Conservation (phyloP, 2,329 filamentous ascomycete species). For the Blastomyces silverae region DNA sequence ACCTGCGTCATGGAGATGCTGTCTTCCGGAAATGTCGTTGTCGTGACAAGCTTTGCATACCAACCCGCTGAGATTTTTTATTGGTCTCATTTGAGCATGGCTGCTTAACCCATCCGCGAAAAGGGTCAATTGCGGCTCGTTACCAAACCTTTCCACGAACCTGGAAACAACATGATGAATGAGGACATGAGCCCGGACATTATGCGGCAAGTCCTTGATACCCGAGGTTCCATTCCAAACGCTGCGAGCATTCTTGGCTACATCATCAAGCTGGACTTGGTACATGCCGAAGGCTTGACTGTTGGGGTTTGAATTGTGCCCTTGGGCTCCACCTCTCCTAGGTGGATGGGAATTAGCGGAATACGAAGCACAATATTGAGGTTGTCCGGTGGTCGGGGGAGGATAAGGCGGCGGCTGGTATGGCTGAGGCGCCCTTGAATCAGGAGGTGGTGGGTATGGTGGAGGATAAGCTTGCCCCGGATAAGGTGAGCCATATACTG, state of each 20-base stretch:
- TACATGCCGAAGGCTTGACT: conserved; percentile 41
- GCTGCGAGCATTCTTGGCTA: conserved; percentile 52
- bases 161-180: conserved; percentile 56
- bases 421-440: conserved; percentile 21
- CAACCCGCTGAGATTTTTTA: conserved; percentile 51
- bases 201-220: conserved; percentile 56
- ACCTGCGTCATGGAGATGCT: conserved; percentile 18
- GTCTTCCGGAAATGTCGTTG: conserved; percentile 16
- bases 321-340: conserved; percentile 14
- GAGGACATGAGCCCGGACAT: conserved; percentile 56
- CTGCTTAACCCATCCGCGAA: conserved; percentile 55
- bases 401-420: conserved; percentile 21
- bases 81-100: conserved; percentile 51
- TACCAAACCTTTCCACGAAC: conserved; percentile 53
- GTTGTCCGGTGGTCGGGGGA: conserved; percentile 19
- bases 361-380: conserved; percentile 20
- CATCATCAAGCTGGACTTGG: conserved; percentile 45
- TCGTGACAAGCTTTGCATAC: conserved; percentile 49
- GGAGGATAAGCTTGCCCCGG: conserved; percentile 23
- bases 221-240: conserved; percentile 57
- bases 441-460: conserved; percentile 21
- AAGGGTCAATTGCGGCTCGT: conserved; percentile 52
- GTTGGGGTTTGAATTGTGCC: conserved; percentile 20
- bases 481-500: conserved; percentile 25
- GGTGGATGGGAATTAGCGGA: conserved; percentile 11